Evolutionary conservation across 768 basidiomycete species (phyloP).

Genomic region (Lentinula edodes): DNA sequence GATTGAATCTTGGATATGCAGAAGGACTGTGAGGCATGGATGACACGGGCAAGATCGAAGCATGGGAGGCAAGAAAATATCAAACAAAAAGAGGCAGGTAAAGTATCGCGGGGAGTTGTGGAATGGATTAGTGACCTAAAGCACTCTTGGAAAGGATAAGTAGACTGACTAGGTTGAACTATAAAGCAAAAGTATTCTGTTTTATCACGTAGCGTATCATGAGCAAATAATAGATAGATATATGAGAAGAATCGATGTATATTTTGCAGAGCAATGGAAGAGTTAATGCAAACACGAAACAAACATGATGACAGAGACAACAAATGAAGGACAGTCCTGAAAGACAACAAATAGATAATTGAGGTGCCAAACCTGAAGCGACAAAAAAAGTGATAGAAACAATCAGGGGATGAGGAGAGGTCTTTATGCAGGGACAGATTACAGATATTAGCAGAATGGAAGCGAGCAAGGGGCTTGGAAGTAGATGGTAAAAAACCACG

Average conservation of each 20-base stretch:
- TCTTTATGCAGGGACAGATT: background rate
- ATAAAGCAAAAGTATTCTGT: background rate
- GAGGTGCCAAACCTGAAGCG: background rate
- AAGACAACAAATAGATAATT: slow-evolving; percentile 4
- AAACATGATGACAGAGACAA: slow-evolving; percentile 5
- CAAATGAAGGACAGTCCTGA: background rate
- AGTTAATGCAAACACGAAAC: background rate
- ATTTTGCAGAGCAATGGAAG: background rate
- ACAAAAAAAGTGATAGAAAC: slow-evolving; percentile 1
- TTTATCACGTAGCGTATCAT: slow-evolving; percentile 3
- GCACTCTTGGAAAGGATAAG: background rate
- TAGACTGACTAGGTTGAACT: background rate
- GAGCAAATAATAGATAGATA: slow-evolving; percentile 1
- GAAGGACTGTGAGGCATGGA: background rate
- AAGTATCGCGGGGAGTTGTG: background rate
- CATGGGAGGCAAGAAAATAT: background rate
- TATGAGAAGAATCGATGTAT: background rate
- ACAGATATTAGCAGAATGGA: slow-evolving; percentile 3
- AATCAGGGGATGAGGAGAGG: background rate
- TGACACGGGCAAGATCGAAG: background rate
- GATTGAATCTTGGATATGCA: background rate
- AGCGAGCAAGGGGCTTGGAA: background rate
- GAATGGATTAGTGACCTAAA: background rate
- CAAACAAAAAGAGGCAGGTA: background rate
- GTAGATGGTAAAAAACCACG: background rate